phyloP scores from a whole-genome alignment of 176 grass and related monocot genomes.

The Carex myosuroides region DNA sequence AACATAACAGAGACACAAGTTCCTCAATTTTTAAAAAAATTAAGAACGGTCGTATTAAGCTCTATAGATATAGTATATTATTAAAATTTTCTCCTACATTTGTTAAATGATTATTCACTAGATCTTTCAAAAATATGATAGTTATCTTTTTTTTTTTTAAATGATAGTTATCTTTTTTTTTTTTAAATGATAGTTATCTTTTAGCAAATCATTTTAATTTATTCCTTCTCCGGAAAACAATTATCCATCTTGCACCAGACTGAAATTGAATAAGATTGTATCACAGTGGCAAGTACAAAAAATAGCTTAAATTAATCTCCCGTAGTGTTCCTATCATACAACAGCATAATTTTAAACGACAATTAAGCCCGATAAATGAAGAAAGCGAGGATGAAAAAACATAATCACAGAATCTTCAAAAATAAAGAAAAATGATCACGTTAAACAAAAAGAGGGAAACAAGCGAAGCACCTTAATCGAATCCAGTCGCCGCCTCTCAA shows the following conservation, averaged over 20 bases:
- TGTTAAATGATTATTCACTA: neutral
- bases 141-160: neutral
- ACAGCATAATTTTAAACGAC: neutral
- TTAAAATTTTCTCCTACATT: neutral
- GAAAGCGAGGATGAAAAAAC: neutral
- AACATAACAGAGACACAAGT: neutral
- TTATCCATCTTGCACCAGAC: neutral
- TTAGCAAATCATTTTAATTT: neutral
- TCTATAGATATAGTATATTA: neutral
- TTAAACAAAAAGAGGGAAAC: neutral
- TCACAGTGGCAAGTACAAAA: neutral
- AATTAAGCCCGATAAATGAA: neutral
- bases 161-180: no score
- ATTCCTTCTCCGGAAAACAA: neutral
- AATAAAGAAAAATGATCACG: neutral
- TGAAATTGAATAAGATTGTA: neutral
- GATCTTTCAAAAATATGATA: neutral
- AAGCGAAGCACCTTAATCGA: conserved; percentile 9
- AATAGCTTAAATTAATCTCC: neutral
- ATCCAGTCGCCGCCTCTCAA: conserved; percentile 43
- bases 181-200: neutral
- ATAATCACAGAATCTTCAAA: neutral
- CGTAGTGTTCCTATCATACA: neutral
- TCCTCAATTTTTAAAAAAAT: neutral
- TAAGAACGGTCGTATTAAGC: neutral